Base-by-base conservation (phyloP, 2,329 filamentous ascomycete genomes). In the Diaporthe batatas region DNA sequence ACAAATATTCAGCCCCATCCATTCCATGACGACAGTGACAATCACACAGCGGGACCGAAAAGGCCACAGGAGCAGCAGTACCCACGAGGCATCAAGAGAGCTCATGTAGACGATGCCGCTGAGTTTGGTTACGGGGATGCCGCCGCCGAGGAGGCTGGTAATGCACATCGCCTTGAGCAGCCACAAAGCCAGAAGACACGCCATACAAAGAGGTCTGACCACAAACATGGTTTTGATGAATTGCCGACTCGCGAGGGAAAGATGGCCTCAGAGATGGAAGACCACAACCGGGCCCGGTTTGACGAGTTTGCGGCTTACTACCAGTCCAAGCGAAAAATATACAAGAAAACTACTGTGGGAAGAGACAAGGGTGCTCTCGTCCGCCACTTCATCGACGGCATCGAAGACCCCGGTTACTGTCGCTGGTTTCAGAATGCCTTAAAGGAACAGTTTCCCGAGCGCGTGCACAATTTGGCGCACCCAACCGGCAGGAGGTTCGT, bases 321-420 rank as follows among this genome's bases (percentile, higher is more conserved):
- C 74, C 71, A 71, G 10, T 42, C 54, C 23, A 70, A 57, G 32
- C 75, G 73, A 12, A 73, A 69, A n/a, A 67, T 32, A 8, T 75
- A 74, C 25, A 73, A 77, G 12, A 62, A 64, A 0, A 36, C 34
- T 25, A 65, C 8, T 25, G 59, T 64, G 5, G 25, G 21, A n/a
- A 71, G 8, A 4, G 39, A 73, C n/a, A 42, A 73, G 21, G 42
- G 73, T 2, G 11, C 29, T 3, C 78, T 77, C 36, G 76, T 79
- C 70, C 77, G 77, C 75, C 57, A 70, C 10, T 79, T 79, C 64
- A 72, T 79, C 39, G 68, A 72, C 29, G 71, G 75, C 36, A 77
- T 79, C n/a, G 53, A 75, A 21, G 69, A 76, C 53, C 53, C 59
- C 1, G 73, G 69, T 23, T 57, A 76, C 32, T 75, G 75, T 6